phyloP scores from a whole-genome alignment of 1,284 basidiomycete species.

The Irpex sp. region DNA sequence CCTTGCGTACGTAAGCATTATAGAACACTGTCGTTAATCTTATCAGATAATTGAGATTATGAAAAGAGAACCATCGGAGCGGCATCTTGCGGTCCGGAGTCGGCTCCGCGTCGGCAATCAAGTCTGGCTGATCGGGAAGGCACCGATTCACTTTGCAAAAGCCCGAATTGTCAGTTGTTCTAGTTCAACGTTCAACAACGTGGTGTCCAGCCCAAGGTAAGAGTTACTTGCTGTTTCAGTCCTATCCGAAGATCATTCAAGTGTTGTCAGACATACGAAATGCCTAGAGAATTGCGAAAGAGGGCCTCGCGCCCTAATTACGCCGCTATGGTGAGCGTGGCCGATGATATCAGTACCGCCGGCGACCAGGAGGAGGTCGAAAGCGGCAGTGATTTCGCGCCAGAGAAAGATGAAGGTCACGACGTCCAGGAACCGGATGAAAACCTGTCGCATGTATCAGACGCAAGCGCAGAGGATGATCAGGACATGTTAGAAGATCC shows the following conservation, averaged over 20 bases:
- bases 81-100: too few species aligned
- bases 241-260: not conserved
- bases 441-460: conserved; percentile 5
- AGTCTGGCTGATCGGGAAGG: too few species aligned
- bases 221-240: not conserved
- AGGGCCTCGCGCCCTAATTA: conserved; percentile 31
- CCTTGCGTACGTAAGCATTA: too few species aligned
- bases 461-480: conserved; percentile 9
- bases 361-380: conserved; percentile 20
- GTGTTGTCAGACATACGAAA: conserved; percentile 11
- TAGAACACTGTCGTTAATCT: too few species aligned
- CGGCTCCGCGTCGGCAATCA: too few species aligned
- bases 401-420: conserved; percentile 19
- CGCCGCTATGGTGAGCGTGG: conserved; percentile 18
- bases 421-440: conserved; percentile 17
- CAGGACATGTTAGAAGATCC: conserved; percentile 2
- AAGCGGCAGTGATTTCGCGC: conserved; percentile 42
- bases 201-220: not conserved
- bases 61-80: too few species aligned
- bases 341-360: not conserved
- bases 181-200: not conserved
- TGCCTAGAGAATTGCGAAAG: conserved; percentile 31
- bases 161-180: not conserved
- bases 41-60: too few species aligned
- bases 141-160: not conserved